A percentile compares a stretch with the other conserved stretches of the same genome.
These are phyloP conservation scores for Diplodia seriata DNA, from an alignment of 2,329 filamentous ascomycete species.

Conservation along the genomic window DNA sequence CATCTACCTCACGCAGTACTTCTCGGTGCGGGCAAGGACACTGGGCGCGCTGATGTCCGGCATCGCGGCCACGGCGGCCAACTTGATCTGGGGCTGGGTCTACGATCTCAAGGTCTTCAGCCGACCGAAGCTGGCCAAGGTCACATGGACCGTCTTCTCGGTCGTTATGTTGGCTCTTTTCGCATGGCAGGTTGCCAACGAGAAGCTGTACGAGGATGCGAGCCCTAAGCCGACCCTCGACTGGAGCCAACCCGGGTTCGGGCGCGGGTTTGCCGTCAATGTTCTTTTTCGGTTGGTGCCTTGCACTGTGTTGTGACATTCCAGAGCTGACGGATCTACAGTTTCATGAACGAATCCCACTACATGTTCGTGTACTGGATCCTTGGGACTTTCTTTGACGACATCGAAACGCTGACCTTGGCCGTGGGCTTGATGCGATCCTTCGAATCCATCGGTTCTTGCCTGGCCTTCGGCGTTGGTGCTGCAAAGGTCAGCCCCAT, in stretches of 20 bases:
- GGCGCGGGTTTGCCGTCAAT: constrained; percentile 57
- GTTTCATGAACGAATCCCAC: constrained; percentile 23
- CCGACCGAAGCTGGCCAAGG: constrained; percentile 44
- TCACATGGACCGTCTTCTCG: constrained; percentile 49
- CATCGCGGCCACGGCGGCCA: constrained; percentile 54
- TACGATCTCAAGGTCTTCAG: constrained; percentile 46
- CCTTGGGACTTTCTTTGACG: constrained; percentile 60
- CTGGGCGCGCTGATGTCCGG: constrained; percentile 56
- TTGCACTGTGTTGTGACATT: neutral
- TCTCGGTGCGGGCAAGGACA: constrained; percentile 58
- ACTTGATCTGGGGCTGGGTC: constrained; percentile 60
- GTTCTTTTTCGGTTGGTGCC: constrained; percentile 53
- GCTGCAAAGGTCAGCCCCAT: constrained; percentile 55
- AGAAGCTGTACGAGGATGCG: constrained; percentile 6
- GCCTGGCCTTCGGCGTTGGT: constrained; percentile 57
- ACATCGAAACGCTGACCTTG: constrained; percentile 59
- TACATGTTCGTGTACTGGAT: constrained; percentile 47
- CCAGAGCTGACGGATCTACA: neutral
- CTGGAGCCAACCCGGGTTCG: constrained; percentile 55
- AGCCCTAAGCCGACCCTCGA: constrained; percentile 49
- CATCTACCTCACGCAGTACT: constrained; percentile 62
- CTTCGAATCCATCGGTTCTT: constrained; percentile 58
- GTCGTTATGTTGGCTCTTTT: constrained; percentile 58
- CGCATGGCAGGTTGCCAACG: constrained; percentile 48
- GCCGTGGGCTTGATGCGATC: constrained; percentile 57